Conservation (phyloP, 345 rosid species). For the Passiflora organensis region DNA sequence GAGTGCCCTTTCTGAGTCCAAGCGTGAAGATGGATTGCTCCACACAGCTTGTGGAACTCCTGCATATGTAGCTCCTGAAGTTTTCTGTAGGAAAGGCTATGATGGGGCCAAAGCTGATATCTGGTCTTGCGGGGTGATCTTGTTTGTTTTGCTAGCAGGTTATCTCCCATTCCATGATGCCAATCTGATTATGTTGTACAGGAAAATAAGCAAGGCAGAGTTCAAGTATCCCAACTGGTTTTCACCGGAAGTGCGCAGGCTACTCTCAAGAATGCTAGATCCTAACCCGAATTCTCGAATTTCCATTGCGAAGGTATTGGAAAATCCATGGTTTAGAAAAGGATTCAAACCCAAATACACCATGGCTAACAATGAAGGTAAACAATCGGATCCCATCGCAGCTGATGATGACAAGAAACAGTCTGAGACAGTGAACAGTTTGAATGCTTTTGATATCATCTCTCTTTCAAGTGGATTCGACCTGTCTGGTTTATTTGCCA, state of each 20-base stretch:
- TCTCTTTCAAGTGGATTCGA: conserved; percentile 16
- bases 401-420: conserved; percentile 6
- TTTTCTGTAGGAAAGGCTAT: conserved; percentile 11
- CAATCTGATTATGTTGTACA: conserved; percentile 12
- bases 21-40: conserved; percentile 11
- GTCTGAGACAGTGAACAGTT: conserved; percentile 4
- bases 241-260: conserved; percentile 7
- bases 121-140: conserved; percentile 22
- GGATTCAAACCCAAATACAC: neutral
- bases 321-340: conserved; percentile 15
- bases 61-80: conserved; percentile 14
- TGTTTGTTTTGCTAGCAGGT: conserved; percentile 19
- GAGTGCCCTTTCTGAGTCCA: conserved; percentile 5
- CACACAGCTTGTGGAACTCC: conserved; percentile 16
- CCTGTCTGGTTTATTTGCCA: conserved; percentile 15
- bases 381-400: neutral
- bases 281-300: conserved; percentile 7
- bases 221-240: conserved; percentile 17
- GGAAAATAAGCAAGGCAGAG: conserved; percentile 16
- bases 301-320: conserved; percentile 11
- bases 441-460: conserved; percentile 21
- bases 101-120: conserved; percentile 20
- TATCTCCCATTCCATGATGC: conserved; percentile 19
- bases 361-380: neutral
- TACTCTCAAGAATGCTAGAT: conserved; percentile 15